Evolutionary conservation across 176 grass and related monocot genomes (phyloP).

Genomic region (Typha latifolia): DNA sequence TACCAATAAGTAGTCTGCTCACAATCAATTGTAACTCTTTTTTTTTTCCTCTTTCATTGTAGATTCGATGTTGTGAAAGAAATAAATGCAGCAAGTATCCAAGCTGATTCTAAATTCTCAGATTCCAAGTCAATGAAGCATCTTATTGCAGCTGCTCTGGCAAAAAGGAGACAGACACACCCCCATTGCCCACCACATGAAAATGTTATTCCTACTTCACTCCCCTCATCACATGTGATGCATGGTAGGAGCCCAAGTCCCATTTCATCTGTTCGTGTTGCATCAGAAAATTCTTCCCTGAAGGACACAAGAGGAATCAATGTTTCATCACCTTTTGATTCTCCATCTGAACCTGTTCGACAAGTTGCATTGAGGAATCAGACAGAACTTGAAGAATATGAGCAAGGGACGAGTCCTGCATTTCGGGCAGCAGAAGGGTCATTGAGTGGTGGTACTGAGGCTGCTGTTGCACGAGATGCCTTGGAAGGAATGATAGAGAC

Average conservation of each 20-base stretch:
- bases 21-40: constrained; percentile 1
- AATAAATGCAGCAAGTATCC: constrained; percentile 19
- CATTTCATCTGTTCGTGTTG: constrained; percentile 42
- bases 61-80: constrained; percentile 48
- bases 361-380: constrained; percentile 35
- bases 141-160: constrained; percentile 97
- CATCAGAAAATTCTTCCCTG: constrained; percentile 44
- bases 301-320: constrained; percentile 34
- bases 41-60: constrained; percentile 20
- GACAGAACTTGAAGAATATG: constrained; percentile 39
- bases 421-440: constrained; percentile 31
- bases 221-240: constrained; percentile 36
- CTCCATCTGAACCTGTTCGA: constrained; percentile 25
- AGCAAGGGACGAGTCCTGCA: constrained; percentile 45
- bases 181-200: constrained; percentile 33
- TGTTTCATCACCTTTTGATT: constrained; percentile 31
- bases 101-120: constrained; percentile 12
- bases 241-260: constrained; percentile 64
- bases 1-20: constrained; percentile 1
- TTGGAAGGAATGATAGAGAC: constrained; percentile 97
- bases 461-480: constrained; percentile 67
- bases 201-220: constrained; percentile 40
- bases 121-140: constrained; percentile 73
- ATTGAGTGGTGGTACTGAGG: constrained; percentile 56
- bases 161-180: constrained; percentile 72